Evolutionary conservation across 2,329 filamentous ascomycete genomes (phyloP), one percentile per base, ranked within the genome.

Genomic region (Cladobotryum mycophilum): DNA sequence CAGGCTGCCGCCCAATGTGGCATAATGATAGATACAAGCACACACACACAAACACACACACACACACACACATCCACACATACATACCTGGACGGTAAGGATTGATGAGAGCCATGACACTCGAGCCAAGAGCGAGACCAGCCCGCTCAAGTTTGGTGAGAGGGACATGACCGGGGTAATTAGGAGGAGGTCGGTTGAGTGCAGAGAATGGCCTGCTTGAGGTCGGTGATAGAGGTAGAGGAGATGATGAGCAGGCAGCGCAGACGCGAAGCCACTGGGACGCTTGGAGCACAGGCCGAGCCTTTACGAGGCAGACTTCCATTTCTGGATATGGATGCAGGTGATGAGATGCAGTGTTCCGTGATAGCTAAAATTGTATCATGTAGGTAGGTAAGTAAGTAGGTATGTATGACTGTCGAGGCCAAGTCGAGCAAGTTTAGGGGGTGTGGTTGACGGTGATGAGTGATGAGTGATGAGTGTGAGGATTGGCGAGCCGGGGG

Each of bases 141-240:
- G 82, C 78, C 49, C 88, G 85, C 71, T 97, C 93, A 51, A 89
- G 62, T 40, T 72, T 70, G 7, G 87, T 96, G 49, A 99, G 80
- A 35, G 92, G 93, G 33, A 97, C 83, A 80, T 99, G 93, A 69
- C 90, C 89, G 1, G 88, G 84, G 72, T 97, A 97, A 62, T 88
- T 93, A 51, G 90, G 88, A 22, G 81, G 79, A 46, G 92, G 92
- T 6, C 93, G 87, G 68, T 87, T 87, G 60, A 95, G 81, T 55
- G 89, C 81, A 41, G 91, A 95, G 75, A 96, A 95, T 51, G 49
- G 59, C 58, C 40, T 49, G 30, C 25, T 30, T 30, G 25, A 3
- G 25, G 25, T 30, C 2, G 25, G 25, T 30, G 25, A 30, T 30
- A 11, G 25, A 30, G 25, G 7, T 7, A 4, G 9, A 30, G 12